A percentile compares a stretch with the other conserved stretches of the same genome.
These are phyloP conservation scores for Penstemon davidsonii DNA, from an alignment of 257 asterid species.

Conservation along the genomic window DNA sequence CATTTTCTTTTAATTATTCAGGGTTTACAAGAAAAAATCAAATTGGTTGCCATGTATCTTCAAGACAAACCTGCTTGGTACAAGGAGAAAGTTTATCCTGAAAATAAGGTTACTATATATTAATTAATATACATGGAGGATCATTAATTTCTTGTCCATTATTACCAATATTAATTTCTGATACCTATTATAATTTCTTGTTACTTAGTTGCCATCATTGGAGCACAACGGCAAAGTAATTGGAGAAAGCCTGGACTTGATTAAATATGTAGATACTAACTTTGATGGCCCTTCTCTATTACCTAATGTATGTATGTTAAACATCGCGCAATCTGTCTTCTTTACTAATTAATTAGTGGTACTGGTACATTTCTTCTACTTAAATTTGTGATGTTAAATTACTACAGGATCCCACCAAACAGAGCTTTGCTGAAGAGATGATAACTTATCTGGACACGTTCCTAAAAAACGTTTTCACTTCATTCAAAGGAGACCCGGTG, in stretches of 20 bases:
- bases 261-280: conserved; percentile 49
- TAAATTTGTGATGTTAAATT: background rate
- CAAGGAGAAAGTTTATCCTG: conserved; percentile 58
- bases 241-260: conserved; percentile 63
- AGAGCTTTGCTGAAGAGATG: conserved; percentile 58
- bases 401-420: conserved; percentile 50
- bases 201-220: conserved; percentile 54
- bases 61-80: conserved; percentile 60
- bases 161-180: background rate
- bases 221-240: conserved; percentile 58
- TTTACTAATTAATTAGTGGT: background rate
- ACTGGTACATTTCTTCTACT: background rate
- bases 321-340: background rate
- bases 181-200: background rate
- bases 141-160: background rate
- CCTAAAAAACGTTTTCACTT: conserved; percentile 27
- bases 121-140: too few relatives aligned
- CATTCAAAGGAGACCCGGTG: conserved; percentile 47
- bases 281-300: conserved; percentile 57
- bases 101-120: conserved; percentile 52
- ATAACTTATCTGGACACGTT: conserved; percentile 49
- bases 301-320: conserved; percentile 40
- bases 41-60: conserved; percentile 55
- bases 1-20: conserved; percentile 8
- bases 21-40: conserved; percentile 59